Evolutionary conservation across 2,329 filamentous ascomycete species (phyloP).

Genomic region (Helotiales sp.): DNA sequence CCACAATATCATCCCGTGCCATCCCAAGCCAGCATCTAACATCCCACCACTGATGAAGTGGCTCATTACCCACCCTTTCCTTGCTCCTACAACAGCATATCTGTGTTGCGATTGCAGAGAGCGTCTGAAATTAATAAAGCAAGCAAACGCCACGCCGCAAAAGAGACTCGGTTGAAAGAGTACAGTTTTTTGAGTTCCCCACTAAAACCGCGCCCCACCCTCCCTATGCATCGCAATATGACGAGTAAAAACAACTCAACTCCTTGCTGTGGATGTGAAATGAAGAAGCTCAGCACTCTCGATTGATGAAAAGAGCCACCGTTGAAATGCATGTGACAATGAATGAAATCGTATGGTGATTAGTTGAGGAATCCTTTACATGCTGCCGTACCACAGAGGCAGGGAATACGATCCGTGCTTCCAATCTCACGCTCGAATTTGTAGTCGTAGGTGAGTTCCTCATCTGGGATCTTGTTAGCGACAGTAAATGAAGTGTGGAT

Average conservation of each 20-base stretch:
- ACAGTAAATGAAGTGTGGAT: neutral
- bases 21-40: neutral
- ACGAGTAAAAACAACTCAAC: slow-evolving; percentile 17
- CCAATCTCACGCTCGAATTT: slow-evolving; percentile 98
- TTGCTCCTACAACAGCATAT: too few species aligned
- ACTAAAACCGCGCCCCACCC: slow-evolving; percentile 9
- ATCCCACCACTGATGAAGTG: slow-evolving; percentile 22
- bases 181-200: slow-evolving; percentile 27
- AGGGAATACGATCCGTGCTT: slow-evolving; percentile 92
- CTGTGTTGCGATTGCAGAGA: neutral
- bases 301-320: neutral
- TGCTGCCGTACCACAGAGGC: slow-evolving; percentile 90
- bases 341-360: slow-evolving; percentile 31
- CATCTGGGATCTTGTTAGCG: slow-evolving; percentile 59
- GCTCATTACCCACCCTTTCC: neutral
- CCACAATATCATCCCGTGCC: neutral
- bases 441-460: slow-evolving; percentile 99
- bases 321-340: neutral
- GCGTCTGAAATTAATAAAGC: slow-evolving; percentile 7
- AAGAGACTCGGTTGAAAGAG: slow-evolving; percentile 35
- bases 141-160: slow-evolving; percentile 22
- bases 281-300: neutral
- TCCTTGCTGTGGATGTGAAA: slow-evolving; percentile 16
- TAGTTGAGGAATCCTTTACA: slow-evolving; percentile 99
- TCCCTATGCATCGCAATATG: slow-evolving; percentile 25